Evolutionary conservation across 805 yeast species (phyloP).

Genomic region (Lipomyces spencermartinsiae): DNA sequence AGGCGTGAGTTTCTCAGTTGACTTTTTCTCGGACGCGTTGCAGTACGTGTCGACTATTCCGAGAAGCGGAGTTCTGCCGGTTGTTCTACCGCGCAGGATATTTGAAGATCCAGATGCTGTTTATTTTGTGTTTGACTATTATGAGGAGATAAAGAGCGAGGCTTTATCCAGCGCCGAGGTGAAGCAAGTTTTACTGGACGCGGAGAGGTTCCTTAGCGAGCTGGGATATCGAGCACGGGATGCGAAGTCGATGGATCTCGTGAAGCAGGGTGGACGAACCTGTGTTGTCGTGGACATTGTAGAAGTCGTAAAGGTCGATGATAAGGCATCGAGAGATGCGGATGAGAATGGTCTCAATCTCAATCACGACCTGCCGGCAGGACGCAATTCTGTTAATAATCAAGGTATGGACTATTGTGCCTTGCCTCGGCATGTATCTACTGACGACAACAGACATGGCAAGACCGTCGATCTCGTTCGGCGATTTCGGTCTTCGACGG

Average conservation of each 20-base stretch:
- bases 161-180: not conserved
- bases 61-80: not conserved
- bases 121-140: constrained; percentile 10
- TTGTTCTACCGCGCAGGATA: not conserved
- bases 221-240: not conserved
- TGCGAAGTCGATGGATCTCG: not conserved
- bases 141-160: not conserved
- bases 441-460: not conserved
- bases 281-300: not conserved
- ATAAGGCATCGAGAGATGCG: not conserved
- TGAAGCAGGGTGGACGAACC: not conserved
- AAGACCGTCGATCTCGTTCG: not conserved
- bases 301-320: not conserved
- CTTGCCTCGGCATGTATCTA: not conserved
- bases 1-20: not conserved
- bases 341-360: not conserved
- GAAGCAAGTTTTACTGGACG: not conserved
- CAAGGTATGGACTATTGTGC: not conserved
- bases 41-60: not conserved
- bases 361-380: not conserved
- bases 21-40: not conserved
- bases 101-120: constrained; percentile 13
- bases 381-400: not conserved
- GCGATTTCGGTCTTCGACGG: not conserved
- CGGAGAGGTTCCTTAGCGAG: not conserved